Conservation (phyloP, 2,329 filamentous ascomycete species). For the Colletotrichum shisoi region DNA sequence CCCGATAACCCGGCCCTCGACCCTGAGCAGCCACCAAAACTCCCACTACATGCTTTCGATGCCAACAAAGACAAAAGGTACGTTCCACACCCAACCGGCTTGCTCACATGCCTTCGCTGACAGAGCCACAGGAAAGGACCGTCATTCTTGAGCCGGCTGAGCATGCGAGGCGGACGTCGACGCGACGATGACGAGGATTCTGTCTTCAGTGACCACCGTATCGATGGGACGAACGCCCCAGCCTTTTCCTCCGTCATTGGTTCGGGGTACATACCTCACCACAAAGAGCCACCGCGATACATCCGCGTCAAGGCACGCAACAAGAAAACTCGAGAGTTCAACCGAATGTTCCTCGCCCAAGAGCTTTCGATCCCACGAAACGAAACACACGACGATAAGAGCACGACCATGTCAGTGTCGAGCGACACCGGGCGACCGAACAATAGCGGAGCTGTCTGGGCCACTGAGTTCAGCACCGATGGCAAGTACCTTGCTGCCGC, state of each 20-base stretch:
- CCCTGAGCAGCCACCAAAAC: slow-evolving; percentile 50
- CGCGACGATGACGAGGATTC: slow-evolving; percentile 75
- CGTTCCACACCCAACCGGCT: slow-evolving; percentile 43
- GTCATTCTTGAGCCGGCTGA: slow-evolving; percentile 85
- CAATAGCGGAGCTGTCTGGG: slow-evolving; percentile 78
- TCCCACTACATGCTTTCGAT: slow-evolving; percentile 53
- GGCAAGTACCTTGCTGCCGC: slow-evolving; percentile 91
- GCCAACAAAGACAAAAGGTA: slow-evolving; percentile 71
- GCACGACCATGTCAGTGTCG: slow-evolving; percentile 53
- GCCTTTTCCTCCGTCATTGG: slow-evolving; percentile 81
- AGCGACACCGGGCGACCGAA: slow-evolving; percentile 42
- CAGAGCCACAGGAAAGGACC: slow-evolving; percentile 73
- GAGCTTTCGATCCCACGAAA: slow-evolving; percentile 64
- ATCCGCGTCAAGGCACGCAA: slow-evolving; percentile 83
- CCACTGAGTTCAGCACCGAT: slow-evolving; percentile 90
- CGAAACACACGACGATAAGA: slow-evolving; percentile 17
- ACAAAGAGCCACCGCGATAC: slow-evolving; percentile 89
- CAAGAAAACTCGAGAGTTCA: slow-evolving; percentile 83
- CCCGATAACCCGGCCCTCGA: slow-evolving; percentile 62
- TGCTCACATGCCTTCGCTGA: slow-evolving; percentile 3
- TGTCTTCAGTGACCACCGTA: slow-evolving; percentile 71
- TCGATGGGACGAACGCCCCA: slow-evolving; percentile 82
- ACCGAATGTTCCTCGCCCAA: slow-evolving; percentile 89
- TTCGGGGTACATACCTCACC: slow-evolving; percentile 78
- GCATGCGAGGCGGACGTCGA: slow-evolving; percentile 77